Base-by-base conservation (phyloP, 1,284 basidiomycete species). In the Ustilago trichophora region DNA sequence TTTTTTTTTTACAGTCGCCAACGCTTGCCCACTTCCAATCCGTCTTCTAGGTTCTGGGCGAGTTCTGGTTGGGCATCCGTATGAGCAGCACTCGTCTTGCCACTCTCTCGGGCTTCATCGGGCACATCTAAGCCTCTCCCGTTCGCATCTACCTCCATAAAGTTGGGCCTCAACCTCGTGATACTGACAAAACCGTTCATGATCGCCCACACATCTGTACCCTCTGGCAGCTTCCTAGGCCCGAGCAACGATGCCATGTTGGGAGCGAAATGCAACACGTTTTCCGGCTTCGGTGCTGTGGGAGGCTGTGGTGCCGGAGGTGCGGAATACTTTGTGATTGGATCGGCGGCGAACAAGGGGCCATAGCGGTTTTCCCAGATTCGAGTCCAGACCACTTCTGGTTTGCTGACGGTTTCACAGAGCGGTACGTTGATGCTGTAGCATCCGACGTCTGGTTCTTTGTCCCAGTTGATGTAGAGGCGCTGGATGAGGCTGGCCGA, bases 341-440 rank as follows among this genome's bases (percentile, higher is more conserved):
- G 26, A 13, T 46, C 48, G 40, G 56, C 56, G 6, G 69, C 60
- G 22, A 60, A 70, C 15, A 76, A 49, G 15, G 65, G 68, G 4
- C 70, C 72, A 42, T 74, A 77, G 18, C 56, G 49, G 35, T 69
- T 77, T 29, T 62, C 46, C 79, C 79, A 81, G 32, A 80, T 66
- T 3, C 60, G 42, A 4, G 78, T 80, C 75, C 77, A 81, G 21
- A 68, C 51, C 9, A 81, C 65, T 18, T 69, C 49, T 7, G 78
- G 75, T 4, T 64, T 42, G 6, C 24, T 18, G n/a, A 81, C 37
- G 4, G 72, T 73, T 43, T 77, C 77, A 31, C 54, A 52, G 21
- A 81, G 68, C 5, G 79, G 79, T 0, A 81, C 65, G 54, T 81
- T 81, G 56, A 81, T 73, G 22, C 65, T 66, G 40, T 81, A 81